Evolutionary conservation across 441 rosid species (phyloP).

Genomic region (Daphne laureola): DNA sequence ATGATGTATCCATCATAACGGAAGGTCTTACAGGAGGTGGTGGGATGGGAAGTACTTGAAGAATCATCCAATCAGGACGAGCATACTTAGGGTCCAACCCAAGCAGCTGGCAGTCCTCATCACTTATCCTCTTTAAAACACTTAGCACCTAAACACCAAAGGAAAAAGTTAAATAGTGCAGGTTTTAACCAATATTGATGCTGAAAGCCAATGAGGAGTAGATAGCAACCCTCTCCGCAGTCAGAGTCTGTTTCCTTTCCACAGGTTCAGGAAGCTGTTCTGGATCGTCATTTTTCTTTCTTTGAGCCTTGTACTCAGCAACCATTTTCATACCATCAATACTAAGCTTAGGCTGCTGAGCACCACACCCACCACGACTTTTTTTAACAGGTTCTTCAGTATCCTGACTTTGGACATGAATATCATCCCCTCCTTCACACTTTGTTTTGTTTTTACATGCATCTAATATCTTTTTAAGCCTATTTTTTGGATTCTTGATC

Average conservation of each 20-base stretch:
- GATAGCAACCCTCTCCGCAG: slow-evolving; percentile 69
- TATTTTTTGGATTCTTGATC: slow-evolving; percentile 77
- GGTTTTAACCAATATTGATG: background rate
- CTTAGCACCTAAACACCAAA: slow-evolving; percentile 53
- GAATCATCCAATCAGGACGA: slow-evolving; percentile 97
- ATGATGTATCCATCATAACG: slow-evolving; percentile 95
- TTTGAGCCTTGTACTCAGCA: slow-evolving; percentile 70
- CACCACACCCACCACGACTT: slow-evolving; percentile 67
- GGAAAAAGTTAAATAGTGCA: background rate
- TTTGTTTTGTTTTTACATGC: slow-evolving; percentile 76
- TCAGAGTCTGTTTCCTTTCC: slow-evolving; percentile 80
- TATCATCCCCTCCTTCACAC: slow-evolving; percentile 87
- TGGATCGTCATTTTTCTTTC: slow-evolving; percentile 72
- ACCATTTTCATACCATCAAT: slow-evolving; percentile 95
- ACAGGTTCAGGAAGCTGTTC: slow-evolving; percentile 91
- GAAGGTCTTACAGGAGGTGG: slow-evolving; percentile 98
- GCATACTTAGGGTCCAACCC: slow-evolving; percentile 91
- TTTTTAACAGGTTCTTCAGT: slow-evolving; percentile 77
- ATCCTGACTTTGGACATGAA: slow-evolving; percentile 60
- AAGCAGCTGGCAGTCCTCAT: slow-evolving; percentile 68
- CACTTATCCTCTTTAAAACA: slow-evolving; percentile 86
- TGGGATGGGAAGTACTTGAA: slow-evolving; percentile 91
- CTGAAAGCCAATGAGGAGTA: background rate
- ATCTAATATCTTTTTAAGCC: slow-evolving; percentile 76
- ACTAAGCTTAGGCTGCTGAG: slow-evolving; percentile 54